These are phyloP conservation scores for Colletotrichum chlorophyti DNA, from an alignment of 2,329 filamentous ascomycete species.

Conservation along the genomic window DNA sequence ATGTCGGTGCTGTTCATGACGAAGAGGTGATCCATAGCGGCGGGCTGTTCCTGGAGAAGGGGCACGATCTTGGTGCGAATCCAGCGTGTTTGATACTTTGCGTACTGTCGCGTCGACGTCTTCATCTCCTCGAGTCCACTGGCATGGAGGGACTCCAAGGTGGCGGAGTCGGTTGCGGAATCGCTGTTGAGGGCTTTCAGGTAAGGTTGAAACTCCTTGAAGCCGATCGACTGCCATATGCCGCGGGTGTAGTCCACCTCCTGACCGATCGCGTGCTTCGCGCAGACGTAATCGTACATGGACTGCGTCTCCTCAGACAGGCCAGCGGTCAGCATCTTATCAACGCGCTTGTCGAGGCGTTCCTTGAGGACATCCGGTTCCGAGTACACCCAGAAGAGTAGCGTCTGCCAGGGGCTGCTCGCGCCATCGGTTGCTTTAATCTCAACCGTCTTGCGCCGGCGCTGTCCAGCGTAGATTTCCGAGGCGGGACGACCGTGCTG, in stretches of 20 bases:
- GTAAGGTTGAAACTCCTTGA: constrained; percentile 86
- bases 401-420: constrained; percentile 55
- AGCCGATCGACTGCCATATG: constrained; percentile 97
- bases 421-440: constrained; percentile 25
- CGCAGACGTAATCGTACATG: constrained; percentile 49
- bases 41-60: constrained; percentile 63
- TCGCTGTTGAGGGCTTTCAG: constrained; percentile 52
- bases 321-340: constrained; percentile 76
- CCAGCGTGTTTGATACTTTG: constrained; percentile 84
- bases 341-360: constrained; percentile 79
- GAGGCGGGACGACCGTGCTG: constrained; percentile 83
- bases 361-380: constrained; percentile 70
- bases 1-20: constrained; percentile 82
- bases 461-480: constrained; percentile 85
- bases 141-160: constrained; percentile 62
- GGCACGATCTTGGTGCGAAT: constrained; percentile 83
- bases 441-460: constrained; percentile 44
- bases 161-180: constrained; percentile 34
- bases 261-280: constrained; percentile 49
- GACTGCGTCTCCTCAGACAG: constrained; percentile 57
- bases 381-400: constrained; percentile 90
- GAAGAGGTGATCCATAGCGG: constrained; percentile 68
- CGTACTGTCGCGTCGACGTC: constrained; percentile 85
- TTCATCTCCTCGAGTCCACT: constrained; percentile 78
- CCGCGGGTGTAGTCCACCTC: constrained; percentile 77